phyloP scores from a whole-genome alignment of 2,329 filamentous ascomycete species.

The Fusarium udum region DNA sequence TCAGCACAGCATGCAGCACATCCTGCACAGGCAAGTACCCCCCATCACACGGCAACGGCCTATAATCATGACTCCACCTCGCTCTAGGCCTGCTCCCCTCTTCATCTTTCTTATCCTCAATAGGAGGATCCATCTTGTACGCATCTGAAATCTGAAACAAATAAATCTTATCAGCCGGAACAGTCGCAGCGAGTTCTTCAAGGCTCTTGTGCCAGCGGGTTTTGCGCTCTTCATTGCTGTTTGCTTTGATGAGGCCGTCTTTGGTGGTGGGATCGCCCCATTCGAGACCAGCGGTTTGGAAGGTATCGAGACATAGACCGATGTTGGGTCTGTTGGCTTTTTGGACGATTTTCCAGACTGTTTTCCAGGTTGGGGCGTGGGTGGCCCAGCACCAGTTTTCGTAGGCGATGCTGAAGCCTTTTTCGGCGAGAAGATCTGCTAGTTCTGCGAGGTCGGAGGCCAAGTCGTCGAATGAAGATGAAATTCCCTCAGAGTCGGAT shows the following conservation, averaged over 20 bases:
- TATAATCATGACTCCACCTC: slow-evolving; percentile 76
- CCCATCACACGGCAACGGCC: slow-evolving; percentile 74
- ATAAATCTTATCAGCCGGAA: slow-evolving; percentile 77
- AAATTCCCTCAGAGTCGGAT: slow-evolving; percentile 70
- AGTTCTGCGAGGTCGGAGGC: slow-evolving; percentile 71
- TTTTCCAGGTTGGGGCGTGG: slow-evolving; percentile 72
- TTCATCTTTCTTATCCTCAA: slow-evolving; percentile 58
- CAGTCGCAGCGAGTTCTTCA: slow-evolving; percentile 61
- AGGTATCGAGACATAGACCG: slow-evolving; percentile 80
- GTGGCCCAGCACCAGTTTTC: slow-evolving; percentile 88
- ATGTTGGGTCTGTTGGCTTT: slow-evolving; percentile 71
- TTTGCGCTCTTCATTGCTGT: slow-evolving; percentile 55
- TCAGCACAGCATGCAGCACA: slow-evolving; percentile 71
- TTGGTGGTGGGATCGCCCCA: slow-evolving; percentile 75
- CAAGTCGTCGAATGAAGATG: slow-evolving; percentile 58
- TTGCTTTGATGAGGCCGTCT: slow-evolving; percentile 65
- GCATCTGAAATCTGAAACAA: slow-evolving; percentile 80
- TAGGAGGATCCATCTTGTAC: slow-evolving; percentile 68
- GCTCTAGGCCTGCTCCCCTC: slow-evolving; percentile 68
- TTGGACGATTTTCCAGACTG: slow-evolving; percentile 74
- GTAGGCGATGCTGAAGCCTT: slow-evolving; percentile 72
- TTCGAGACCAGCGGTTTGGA: slow-evolving; percentile 77
- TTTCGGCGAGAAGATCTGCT: slow-evolving; percentile 67
- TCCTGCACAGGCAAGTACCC: slow-evolving; percentile 76
- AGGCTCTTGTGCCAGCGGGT: slow-evolving; percentile 63